Evolutionary conservation across 2,329 filamentous ascomycete genomes (phyloP), one percentile per base, ranked within the genome.

Genomic region (Aspergillus eucalypticola): DNA sequence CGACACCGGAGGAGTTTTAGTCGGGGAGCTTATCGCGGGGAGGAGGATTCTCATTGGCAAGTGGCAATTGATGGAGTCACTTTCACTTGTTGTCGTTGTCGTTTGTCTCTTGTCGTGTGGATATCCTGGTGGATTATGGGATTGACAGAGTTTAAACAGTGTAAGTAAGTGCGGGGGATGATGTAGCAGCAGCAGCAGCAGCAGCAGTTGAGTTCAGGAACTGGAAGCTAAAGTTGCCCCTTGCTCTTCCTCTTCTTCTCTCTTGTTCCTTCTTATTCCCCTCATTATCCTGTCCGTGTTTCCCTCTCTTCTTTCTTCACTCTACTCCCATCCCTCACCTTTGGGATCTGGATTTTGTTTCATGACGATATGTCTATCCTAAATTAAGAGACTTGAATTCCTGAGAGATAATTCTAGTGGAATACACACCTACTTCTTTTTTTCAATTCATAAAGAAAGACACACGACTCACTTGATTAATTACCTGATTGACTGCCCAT

Each of bases 21-120:
- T 32, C 10, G 25, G 29, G 53, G 53, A 55, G 53, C 42, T 55
- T 55, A 55, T 46, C 53, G 39, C 53, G 39, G 42, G 53, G 25
- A 19, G 27, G 32, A 27, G 2, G 21, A 2, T 29, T 38, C 23
- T 55, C 39, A 55, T 55, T 55, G 53, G 53, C 42, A 55, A 29
- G 11, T n/a, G 21, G 11, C 11, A 13, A 8, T 48, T 10, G 25
- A 29, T 29, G 44, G 41, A 13, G n/a, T 11, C 41, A 11, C 27
- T 29, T 7, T 29, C 27, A 25, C 10, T 44, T 6, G 41, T 13
- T 5, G 29, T 35, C 11, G 29, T 32, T 32, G 11, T 35, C 11
- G 11, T 32, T 32, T 13, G 11, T 15, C 32, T 35, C 11, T 13
- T 35, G 19, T 44, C 17, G 17, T 42, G 39, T 44, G 41, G 21